A percentile compares a stretch with the other conserved stretches of the same genome.
Evolutionary conservation across 2,329 filamentous ascomycete species (phyloP).

Genomic region (Biscogniauxia marginata): DNA sequence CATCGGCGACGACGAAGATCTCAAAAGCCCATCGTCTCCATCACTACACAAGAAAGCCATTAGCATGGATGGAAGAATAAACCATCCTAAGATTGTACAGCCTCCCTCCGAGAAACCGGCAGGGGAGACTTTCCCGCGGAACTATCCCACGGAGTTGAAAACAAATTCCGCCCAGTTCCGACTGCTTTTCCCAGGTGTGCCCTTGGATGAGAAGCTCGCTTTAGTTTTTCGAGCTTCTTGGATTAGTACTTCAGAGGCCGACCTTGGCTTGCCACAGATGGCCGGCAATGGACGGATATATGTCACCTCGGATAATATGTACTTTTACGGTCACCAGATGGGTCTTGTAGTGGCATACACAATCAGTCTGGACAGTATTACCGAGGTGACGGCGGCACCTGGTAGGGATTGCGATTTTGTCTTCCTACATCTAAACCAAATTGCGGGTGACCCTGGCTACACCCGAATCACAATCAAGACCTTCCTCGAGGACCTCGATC

Average conservation of each 20-base stretch:
- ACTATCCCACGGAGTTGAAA: constrained; percentile 79
- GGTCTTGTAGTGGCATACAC: constrained; percentile 83
- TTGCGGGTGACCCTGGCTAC: constrained; percentile 61
- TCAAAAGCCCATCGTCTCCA: constrained; percentile 24
- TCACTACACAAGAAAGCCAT: constrained; percentile 43
- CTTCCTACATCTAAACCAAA: constrained; percentile 72
- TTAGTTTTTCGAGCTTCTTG: constrained; percentile 93
- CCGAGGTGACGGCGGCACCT: constrained; percentile 84
- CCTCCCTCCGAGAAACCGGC: constrained; percentile 32
- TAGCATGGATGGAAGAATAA: constrained; percentile 40
- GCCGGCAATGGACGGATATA: constrained; percentile 73
- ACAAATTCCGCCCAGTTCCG: constrained; percentile 93
- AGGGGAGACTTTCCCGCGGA: constrained; percentile 62
- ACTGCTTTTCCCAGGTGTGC: constrained; percentile 81
- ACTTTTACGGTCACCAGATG: constrained; percentile 95
- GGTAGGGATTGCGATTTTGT: constrained; percentile 92
- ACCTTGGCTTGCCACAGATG: constrained; percentile 52
- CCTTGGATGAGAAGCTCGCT: constrained; percentile 76
- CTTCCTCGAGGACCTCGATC: constrained; percentile 81
- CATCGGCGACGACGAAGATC: constrained; percentile 25
- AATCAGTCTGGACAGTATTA: constrained; percentile 72
- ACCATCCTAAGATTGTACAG: constrained; percentile 24
- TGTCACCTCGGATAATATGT: constrained; percentile 82
- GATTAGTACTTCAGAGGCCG: constrained; percentile 52
- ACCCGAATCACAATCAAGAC: constrained; percentile 84